phyloP scores from a whole-genome alignment of 2,329 filamentous ascomycete species.

The Hymenotorrendiella dingleyae region DNA sequence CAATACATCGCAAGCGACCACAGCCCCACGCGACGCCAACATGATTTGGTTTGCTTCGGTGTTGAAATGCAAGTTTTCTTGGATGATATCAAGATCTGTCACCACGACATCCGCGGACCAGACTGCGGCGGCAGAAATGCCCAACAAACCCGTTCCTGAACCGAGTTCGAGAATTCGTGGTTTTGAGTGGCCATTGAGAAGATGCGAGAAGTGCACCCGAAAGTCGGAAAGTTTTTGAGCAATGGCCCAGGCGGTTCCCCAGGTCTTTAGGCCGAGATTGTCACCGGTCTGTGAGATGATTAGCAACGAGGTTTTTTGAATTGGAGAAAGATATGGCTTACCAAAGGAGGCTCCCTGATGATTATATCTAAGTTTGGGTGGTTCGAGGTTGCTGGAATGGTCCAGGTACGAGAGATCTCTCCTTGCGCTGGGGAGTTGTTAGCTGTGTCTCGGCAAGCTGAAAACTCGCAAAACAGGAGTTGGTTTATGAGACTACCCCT shows the following conservation, averaged over 20 bases:
- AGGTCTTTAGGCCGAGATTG: slow-evolving; percentile 88
- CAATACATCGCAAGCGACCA: slow-evolving; percentile 56
- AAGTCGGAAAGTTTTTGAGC: slow-evolving; percentile 59
- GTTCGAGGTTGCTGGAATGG: slow-evolving; percentile 41
- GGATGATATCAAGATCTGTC: slow-evolving; percentile 71
- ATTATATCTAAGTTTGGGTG: slow-evolving; percentile 53
- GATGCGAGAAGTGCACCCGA: slow-evolving; percentile 25
- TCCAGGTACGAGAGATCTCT: slow-evolving; percentile 54
- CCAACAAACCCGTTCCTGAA: slow-evolving; percentile 81
- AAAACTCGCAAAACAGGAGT: no score
- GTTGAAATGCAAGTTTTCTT: slow-evolving; percentile 36
- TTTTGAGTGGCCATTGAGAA: slow-evolving; percentile 31
- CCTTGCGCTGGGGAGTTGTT: slow-evolving; percentile 48
- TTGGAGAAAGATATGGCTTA: neutral
- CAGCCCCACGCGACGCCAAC: slow-evolving; percentile 50
- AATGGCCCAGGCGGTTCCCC: slow-evolving; percentile 85
- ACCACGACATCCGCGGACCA: slow-evolving; percentile 62
- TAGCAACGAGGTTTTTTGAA: neutral
- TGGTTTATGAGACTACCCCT: no score
- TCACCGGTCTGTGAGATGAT: slow-evolving; percentile 57
- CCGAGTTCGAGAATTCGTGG: slow-evolving; percentile 47
- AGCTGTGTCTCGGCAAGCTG: no score
- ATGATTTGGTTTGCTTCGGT: slow-evolving; percentile 38
- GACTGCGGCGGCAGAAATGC: slow-evolving; percentile 71
- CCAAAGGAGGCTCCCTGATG: slow-evolving; percentile 76